phyloP scores from a whole-genome alignment of 495 filamentous ascomycete species.

The Neurospora tetrasperma region DNA sequence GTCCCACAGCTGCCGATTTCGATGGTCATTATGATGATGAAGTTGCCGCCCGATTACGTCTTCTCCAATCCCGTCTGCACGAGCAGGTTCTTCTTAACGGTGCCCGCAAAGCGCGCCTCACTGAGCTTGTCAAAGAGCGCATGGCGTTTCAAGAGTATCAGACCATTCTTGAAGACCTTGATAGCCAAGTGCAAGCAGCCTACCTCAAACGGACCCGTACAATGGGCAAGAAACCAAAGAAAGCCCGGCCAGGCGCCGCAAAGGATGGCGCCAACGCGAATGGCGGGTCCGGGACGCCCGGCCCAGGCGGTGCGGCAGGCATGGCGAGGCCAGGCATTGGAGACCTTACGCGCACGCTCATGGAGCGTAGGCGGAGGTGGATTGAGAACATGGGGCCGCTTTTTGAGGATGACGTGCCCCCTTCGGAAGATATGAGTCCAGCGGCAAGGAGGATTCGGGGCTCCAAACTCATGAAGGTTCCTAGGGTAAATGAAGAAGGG shows the following conservation, averaged over 20 bases:
- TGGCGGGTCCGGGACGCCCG: constrained; percentile 44
- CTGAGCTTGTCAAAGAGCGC: constrained; percentile 75
- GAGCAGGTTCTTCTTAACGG: constrained; percentile 77
- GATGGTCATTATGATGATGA: constrained; percentile 91
- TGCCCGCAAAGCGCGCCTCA: constrained; percentile 74
- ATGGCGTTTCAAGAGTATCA: constrained; percentile 94
- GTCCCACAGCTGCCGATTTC: constrained; percentile 47
- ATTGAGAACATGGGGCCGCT: constrained; percentile 77
- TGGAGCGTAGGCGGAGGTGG: constrained; percentile 84
- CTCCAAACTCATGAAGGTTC: constrained; percentile 31
- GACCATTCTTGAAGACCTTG: constrained; percentile 93
- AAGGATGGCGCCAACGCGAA: constrained; percentile 39
- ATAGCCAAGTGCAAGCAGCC: constrained; percentile 87
- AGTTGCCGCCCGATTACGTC: constrained; percentile 76
- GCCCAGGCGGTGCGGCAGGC: constrained; percentile 38
- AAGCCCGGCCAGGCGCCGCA: constrained; percentile 58
- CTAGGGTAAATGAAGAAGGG: constrained; percentile 26
- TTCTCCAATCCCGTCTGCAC: constrained; percentile 71
- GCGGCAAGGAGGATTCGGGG: background rate
- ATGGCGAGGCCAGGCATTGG: constrained; percentile 76
- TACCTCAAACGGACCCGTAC: constrained; percentile 95
- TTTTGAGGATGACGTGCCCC: constrained; percentile 55
- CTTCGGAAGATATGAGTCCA: background rate
- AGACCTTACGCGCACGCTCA: constrained; percentile 75
- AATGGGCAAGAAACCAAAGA: constrained; percentile 86